Conservation (phyloP, 1,284 basidiomycete genomes). For the Apiotrichum porosum region DNA sequence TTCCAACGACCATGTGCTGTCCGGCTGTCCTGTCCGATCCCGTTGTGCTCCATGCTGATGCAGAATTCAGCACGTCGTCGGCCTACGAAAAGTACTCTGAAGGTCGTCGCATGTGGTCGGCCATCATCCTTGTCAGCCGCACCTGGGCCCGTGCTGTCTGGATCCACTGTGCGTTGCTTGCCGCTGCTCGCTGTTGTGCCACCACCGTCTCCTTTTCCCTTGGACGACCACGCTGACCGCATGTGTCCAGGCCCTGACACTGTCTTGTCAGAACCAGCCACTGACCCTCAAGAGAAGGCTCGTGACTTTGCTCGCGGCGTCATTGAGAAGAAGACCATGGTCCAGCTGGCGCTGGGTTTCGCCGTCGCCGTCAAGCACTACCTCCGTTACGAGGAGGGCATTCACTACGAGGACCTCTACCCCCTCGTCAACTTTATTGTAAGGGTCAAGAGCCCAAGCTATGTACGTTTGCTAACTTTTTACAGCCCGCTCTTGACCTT, state of each 20-base stretch:
- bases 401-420: constrained; percentile 49
- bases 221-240: too few species aligned
- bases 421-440: constrained; percentile 41
- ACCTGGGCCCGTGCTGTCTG: constrained; percentile 42
- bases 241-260: constrained; percentile 41
- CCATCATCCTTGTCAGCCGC: constrained; percentile 56
- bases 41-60: neutral
- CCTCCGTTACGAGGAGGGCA: constrained; percentile 61
- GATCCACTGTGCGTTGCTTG: constrained; percentile 42
- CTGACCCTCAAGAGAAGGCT: constrained; percentile 44
- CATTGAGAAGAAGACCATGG: constrained; percentile 67
- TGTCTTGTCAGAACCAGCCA: constrained; percentile 12
- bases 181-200: neutral
- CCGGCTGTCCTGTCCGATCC: too few species aligned
- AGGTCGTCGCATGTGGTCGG: constrained; percentile 64
- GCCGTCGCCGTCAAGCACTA: constrained; percentile 49
- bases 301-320: constrained; percentile 53
- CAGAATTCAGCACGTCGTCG: constrained; percentile 60
- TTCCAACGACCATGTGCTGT: too few species aligned
- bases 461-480: too few species aligned
- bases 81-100: constrained; percentile 73
- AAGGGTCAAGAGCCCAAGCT: too few species aligned
- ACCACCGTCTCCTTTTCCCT: too few species aligned
- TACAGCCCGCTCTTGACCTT: constrained; percentile 34
- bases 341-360: constrained; percentile 63